These are phyloP conservation scores for Clavispora santaluciae DNA, from an alignment of 805 yeast species.

Conservation along the genomic window DNA sequence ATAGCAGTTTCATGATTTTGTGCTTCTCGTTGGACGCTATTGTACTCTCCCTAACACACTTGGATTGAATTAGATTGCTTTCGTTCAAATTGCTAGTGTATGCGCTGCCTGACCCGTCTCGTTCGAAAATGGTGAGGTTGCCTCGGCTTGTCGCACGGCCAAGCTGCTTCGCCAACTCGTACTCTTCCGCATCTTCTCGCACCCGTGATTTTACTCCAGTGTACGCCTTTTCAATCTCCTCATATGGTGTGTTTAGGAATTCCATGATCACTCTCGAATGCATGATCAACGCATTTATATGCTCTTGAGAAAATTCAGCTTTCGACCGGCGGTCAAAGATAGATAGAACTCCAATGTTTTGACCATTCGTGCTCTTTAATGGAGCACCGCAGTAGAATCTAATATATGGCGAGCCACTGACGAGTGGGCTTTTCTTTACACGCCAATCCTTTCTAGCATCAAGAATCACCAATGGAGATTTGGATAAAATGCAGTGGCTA, in stretches of 20 bases:
- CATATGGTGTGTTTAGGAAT: conserved; percentile 33
- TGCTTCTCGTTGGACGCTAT: background rate
- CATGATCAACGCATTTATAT: conserved; percentile 31
- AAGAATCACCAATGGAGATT: conserved; percentile 46
- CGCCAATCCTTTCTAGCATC: conserved; percentile 74
- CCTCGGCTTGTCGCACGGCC: conserved; percentile 57
- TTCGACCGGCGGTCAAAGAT: conserved; percentile 49
- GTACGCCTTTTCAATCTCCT: conserved; percentile 7
- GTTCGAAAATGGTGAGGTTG: conserved; percentile 46
- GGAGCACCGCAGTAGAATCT: conserved; percentile 67
- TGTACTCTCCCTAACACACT: background rate
- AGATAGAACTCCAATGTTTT: conserved; percentile 53
- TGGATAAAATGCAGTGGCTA: conserved; percentile 62
- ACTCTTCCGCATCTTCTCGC: conserved; percentile 19
- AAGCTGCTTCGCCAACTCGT: conserved; percentile 31
- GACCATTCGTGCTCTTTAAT: conserved; percentile 33
- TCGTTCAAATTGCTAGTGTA: conserved; percentile 44
- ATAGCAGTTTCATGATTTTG: conserved; percentile 27
- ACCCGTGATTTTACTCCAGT: background rate
- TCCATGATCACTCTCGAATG: conserved; percentile 40
- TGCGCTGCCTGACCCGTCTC: conserved; percentile 63
- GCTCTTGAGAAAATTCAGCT: conserved; percentile 28
- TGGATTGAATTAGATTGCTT: background rate
- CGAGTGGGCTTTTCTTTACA: conserved; percentile 55
- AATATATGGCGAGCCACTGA: conserved; percentile 55